These are phyloP conservation scores for Dendrobium catenatum DNA, from an alignment of 106 monocot species.

Conservation along the genomic window DNA sequence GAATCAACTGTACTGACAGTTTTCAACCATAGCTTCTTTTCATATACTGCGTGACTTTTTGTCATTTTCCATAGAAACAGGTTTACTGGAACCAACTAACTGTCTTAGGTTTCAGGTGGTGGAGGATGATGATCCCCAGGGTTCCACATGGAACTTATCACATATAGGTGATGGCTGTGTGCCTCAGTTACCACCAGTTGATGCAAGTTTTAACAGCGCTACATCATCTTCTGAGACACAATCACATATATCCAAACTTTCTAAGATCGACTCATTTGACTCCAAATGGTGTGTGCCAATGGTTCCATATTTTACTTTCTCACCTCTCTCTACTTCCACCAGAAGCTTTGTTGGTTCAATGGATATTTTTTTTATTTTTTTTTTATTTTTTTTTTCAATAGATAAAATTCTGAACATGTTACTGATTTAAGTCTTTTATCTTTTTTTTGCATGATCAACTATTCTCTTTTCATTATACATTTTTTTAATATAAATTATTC, in stretches of 20 bases:
- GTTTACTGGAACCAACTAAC: constrained; percentile 6
- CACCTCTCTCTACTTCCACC: neutral
- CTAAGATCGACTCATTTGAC: constrained; percentile 94
- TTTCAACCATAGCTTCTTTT: neutral
- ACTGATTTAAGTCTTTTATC: neutral
- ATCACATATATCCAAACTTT: constrained; percentile 56
- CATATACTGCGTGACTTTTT: neutral
- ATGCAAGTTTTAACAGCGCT: constrained; percentile 26
- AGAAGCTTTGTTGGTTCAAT: neutral
- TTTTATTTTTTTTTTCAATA: too few species aligned
- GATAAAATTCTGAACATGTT: neutral
- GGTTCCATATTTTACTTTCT: neutral
- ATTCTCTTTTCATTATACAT: neutral
- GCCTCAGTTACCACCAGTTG: constrained; percentile 24
- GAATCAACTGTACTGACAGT: constrained; percentile 41
- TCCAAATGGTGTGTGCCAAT: constrained; percentile 68
- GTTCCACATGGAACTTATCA: constrained; percentile 55
- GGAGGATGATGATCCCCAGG: constrained; percentile 43
- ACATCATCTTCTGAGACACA: constrained; percentile 64
- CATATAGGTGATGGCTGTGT: constrained; percentile 38
- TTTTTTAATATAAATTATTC: neutral
- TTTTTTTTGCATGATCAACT: neutral
- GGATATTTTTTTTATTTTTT: too few species aligned
- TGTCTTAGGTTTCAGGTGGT: constrained; percentile 33
- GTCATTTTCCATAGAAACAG: neutral